Evolutionary conservation across 2,329 filamentous ascomycete species (phyloP), one percentile per base, ranked within the genome.

Genomic region (Calonectria honghensis): DNA sequence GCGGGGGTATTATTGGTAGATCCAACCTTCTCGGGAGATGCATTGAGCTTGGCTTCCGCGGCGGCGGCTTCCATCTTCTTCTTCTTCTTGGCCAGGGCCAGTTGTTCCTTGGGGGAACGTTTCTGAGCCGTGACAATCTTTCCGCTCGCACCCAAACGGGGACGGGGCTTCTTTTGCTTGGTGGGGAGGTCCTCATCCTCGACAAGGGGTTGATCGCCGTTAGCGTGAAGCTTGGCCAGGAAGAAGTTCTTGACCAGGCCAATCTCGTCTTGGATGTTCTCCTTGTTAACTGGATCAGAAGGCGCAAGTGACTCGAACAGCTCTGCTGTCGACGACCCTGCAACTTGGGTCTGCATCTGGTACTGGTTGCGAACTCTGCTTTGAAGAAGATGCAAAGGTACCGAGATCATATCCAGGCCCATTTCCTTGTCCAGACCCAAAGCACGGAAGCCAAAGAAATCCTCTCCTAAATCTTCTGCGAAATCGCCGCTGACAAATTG

Each of bases 361-460:
- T 95, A 96, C 72, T 95, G 94, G 82, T 90, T 96, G 82, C 95
- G 93, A 81, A 99, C 95, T 80, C 96, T 93, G 79, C 95, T 96
- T 83, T 98, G 97, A 35, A 99, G 91, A 27, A 99, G 91, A 86
- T 99, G 97, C 73, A 99, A 90, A 31, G 97, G 97, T 45, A 99
- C 97, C 68, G 95, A 96, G 75, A 98, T 91, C 78, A 94, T 94
- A 39, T 96, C 93, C 75, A 97, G 90, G 24, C 96, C 96, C 83
- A 98, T 94, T 83, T 99, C 97, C 79, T 93, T 94, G 81, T 98
- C 96, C 73, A 99, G 90, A 54, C 97, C 97, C 59, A 99, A 91
- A 74, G 98, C 96, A 83, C 96, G 96, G 91, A 99, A 98, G 35
- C 97, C 97, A 82, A 99, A 99, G 90, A 98, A 99, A 86, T 99